Conservation (phyloP, 331 rosid species). For the Prunus yedoensis region DNA sequence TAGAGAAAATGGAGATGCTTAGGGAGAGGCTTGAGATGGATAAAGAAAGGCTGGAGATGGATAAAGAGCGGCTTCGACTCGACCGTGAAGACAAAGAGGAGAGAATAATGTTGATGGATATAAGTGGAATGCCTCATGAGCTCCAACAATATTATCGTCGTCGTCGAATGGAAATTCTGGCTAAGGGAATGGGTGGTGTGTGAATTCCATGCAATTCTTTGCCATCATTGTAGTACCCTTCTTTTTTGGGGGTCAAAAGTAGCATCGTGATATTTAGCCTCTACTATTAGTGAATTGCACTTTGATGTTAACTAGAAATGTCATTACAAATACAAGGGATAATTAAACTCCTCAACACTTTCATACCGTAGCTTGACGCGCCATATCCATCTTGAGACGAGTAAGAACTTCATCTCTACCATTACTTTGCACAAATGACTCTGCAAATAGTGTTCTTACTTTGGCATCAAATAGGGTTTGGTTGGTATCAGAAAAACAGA, state of each 20-base stretch:
- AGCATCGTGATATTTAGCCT: background rate
- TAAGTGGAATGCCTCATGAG: background rate
- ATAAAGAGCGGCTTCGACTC: background rate
- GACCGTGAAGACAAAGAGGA: slow-evolving; percentile 3
- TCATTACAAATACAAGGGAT: no score
- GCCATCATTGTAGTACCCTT: background rate
- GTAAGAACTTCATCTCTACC: no score
- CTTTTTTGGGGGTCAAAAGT: background rate
- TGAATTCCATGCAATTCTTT: background rate
- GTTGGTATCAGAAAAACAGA: no score
- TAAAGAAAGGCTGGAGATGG: slow-evolving; percentile 1
- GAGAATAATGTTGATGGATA: slow-evolving; percentile 6
- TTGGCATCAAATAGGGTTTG: no score
- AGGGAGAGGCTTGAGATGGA: slow-evolving; percentile 2
- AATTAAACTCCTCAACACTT: no score
- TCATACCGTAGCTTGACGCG: no score
- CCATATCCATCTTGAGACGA: no score
- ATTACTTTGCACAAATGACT: no score
- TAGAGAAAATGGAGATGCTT: slow-evolving; percentile 1
- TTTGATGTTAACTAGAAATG: no score
- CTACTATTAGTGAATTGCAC: no score
- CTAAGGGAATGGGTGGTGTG: background rate
- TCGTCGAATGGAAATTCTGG: background rate
- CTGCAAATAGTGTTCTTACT: no score
- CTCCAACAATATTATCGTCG: background rate